A percentile compares a stretch with the other conserved stretches of the same genome.
Evolutionary conservation across 768 basidiomycete genomes (phyloP).

Genomic region (Phylloporus scabripes): DNA sequence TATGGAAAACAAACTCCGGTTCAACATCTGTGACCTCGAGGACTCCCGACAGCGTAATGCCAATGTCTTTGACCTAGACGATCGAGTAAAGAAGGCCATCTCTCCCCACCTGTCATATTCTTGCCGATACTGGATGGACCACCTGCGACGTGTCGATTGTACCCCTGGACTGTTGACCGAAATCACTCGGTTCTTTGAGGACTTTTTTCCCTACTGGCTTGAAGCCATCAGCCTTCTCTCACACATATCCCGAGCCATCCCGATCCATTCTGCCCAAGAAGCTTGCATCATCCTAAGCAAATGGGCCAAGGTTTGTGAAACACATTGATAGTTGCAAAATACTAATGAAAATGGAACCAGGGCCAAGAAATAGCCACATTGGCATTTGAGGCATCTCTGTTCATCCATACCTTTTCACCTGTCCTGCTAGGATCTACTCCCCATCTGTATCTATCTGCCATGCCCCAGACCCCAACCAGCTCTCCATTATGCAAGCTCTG

Average conservation of each 20-base stretch:
- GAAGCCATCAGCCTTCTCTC: constrained; percentile 1
- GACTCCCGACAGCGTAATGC: background rate
- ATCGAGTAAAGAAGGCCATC: background rate
- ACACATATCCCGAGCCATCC: background rate
- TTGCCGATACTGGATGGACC: too few relatives aligned
- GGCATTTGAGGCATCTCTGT: background rate
- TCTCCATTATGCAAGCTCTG: background rate
- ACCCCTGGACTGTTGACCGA: background rate
- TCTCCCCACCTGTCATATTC: background rate
- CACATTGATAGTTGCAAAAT: too few relatives aligned
- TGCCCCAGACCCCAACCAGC: background rate
- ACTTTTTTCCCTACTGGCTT: constrained; percentile 1
- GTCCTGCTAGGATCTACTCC: too few relatives aligned
- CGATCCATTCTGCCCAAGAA: background rate
- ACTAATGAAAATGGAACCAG: background rate
- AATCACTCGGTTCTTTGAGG: constrained; percentile 1
- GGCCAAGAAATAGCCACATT: background rate
- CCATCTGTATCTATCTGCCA: background rate
- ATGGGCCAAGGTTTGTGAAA: background rate
- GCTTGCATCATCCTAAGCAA: background rate
- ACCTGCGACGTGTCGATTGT: background rate
- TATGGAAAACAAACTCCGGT: background rate
- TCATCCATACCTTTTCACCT: background rate
- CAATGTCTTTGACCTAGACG: background rate
- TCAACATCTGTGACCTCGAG: too few relatives aligned